Conservation (phyloP, 1,284 basidiomycete genomes). For the Taiwanofungus camphoratus region DNA sequence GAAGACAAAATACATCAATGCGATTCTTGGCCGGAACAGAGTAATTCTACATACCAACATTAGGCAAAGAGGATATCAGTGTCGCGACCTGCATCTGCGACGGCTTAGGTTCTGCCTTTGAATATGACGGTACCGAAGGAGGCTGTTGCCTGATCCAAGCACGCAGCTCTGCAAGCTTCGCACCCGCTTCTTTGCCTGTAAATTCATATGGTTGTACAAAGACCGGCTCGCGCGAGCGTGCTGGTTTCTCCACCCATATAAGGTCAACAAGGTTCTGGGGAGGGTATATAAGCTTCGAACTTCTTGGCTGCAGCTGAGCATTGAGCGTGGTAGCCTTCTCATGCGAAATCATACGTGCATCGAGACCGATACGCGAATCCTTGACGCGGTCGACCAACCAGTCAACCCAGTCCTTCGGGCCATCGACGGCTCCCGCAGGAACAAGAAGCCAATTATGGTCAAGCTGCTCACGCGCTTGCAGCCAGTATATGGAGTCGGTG, state of each 20-base stretch:
- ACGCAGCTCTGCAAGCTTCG: slow-evolving; percentile 54
- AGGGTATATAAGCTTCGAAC: slow-evolving; percentile 63
- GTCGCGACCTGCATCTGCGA: slow-evolving; percentile 62
- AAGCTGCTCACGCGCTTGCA: slow-evolving; percentile 75
- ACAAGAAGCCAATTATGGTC: slow-evolving; percentile 78
- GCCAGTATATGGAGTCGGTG: slow-evolving; percentile 87
- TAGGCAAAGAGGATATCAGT: slow-evolving; percentile 54
- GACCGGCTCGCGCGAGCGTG: slow-evolving; percentile 64
- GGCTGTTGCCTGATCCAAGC: slow-evolving; percentile 59
- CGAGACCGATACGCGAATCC: slow-evolving; percentile 71
- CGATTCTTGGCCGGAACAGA: not conserved
- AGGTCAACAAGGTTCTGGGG: slow-evolving; percentile 84
- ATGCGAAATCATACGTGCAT: slow-evolving; percentile 83
- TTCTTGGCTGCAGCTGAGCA: slow-evolving; percentile 42
- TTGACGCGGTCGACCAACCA: slow-evolving; percentile 61
- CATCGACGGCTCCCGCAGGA: slow-evolving; percentile 53
- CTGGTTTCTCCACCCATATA: slow-evolving; percentile 73
- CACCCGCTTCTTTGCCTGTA: slow-evolving; percentile 55
- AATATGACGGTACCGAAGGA: slow-evolving; percentile 55
- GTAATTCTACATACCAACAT: slow-evolving; percentile 46
- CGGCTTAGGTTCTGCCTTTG: slow-evolving; percentile 53
- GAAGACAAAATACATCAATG: slow-evolving; percentile 15
- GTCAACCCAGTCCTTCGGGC: slow-evolving; percentile 72
- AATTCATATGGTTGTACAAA: slow-evolving; percentile 73
- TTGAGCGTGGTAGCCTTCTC: slow-evolving; percentile 62